phyloP scores from a whole-genome alignment of 1,284 basidiomycete genomes.

The Cutaneotrichosporon sp. region DNA sequence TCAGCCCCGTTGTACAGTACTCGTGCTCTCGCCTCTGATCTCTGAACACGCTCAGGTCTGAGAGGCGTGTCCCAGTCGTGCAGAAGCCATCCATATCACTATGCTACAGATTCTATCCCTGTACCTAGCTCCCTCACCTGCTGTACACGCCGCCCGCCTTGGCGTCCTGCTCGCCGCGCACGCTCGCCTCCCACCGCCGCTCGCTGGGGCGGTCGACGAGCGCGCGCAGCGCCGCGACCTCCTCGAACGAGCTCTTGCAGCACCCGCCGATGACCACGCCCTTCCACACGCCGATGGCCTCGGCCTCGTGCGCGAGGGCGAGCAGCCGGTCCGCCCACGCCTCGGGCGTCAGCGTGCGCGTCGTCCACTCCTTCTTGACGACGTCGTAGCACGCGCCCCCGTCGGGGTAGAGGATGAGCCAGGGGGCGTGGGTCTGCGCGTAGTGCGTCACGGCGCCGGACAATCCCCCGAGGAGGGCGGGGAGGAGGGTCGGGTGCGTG shows the following conservation, averaged over 20 bases:
- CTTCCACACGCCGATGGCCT: conserved; percentile 55
- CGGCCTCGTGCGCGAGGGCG: conserved; percentile 38
- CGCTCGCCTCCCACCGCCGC: background rate
- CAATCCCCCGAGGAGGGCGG: conserved; percentile 53
- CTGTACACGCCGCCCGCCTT: too few relatives aligned
- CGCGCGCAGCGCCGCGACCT: conserved; percentile 56
- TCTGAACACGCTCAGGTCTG: too few relatives aligned
- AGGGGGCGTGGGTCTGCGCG: background rate
- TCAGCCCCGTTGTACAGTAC: too few relatives aligned
- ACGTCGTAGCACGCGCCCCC: conserved; percentile 64
- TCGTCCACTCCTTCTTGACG: conserved; percentile 58
- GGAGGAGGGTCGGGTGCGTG: conserved; percentile 56
- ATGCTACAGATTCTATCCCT: too few relatives aligned
- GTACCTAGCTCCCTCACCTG: too few relatives aligned
- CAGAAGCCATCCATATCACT: too few relatives aligned
- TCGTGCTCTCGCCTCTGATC: too few relatives aligned
- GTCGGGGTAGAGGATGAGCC: conserved; percentile 71
- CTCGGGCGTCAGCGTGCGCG: conserved; percentile 23
- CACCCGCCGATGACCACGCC: conserved; percentile 70
- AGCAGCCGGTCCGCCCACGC: conserved; percentile 59
- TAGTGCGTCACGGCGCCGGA: background rate
- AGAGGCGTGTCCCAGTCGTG: too few relatives aligned
- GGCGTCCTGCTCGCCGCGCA: background rate
- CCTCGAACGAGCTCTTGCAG: conserved; percentile 64
- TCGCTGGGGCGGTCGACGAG: background rate